phyloP scores from a whole-genome alignment of 768 basidiomycete genomes.

The Tricholoma flavovirens region DNA sequence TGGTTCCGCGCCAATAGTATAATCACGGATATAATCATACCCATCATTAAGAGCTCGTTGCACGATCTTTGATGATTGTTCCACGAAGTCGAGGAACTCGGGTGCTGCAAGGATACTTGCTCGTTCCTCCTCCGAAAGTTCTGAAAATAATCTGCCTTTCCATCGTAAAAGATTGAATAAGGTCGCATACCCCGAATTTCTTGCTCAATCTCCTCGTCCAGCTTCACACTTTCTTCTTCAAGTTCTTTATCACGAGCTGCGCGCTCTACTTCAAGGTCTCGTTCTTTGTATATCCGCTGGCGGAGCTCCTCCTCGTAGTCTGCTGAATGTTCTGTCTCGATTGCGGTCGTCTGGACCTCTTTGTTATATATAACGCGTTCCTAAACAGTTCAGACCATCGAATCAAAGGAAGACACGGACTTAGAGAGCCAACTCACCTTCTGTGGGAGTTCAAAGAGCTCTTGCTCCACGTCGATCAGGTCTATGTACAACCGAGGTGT shows the following conservation, averaged over 20 bases:
- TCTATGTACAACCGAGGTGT: constrained; percentile 66
- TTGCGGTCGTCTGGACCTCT: constrained; percentile 70
- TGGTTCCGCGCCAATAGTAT: constrained; percentile 83
- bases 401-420: background rate
- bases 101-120: constrained; percentile 78
- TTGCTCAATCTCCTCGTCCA: constrained; percentile 82
- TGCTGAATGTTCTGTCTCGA: constrained; percentile 48
- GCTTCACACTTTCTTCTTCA: constrained; percentile 76
- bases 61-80: constrained; percentile 90
- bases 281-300: constrained; percentile 60
- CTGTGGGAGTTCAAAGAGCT: constrained; percentile 84
- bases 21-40: constrained; percentile 97
- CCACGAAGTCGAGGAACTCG: constrained; percentile 91
- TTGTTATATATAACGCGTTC: constrained; percentile 82
- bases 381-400: constrained; percentile 26
- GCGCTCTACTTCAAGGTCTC: constrained; percentile 66
- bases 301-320: constrained; percentile 70
- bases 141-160: constrained; percentile 32
- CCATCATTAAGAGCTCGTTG: constrained; percentile 92
- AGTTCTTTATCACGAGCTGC: constrained; percentile 68
- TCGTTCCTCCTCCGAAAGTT: constrained; percentile 83
- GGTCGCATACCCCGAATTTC: constrained; percentile 64
- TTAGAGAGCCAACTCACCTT: constrained; percentile 44
- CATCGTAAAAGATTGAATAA: background rate
- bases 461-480: constrained; percentile 84